Evolutionary conservation across 2,329 filamentous ascomycete species (phyloP).

Genomic region (Fusarium sp.): DNA sequence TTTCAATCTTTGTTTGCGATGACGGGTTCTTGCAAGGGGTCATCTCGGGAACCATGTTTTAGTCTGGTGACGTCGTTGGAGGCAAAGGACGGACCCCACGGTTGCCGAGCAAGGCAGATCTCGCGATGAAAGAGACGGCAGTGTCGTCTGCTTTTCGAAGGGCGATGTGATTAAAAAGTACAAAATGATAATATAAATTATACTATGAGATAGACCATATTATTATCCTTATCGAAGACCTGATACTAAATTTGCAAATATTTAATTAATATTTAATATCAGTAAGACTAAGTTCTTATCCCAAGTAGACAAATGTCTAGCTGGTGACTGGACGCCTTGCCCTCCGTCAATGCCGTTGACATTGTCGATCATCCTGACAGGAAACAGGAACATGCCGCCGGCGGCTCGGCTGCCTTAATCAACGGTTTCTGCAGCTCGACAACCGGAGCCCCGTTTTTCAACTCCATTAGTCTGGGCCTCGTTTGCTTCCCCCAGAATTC

Average conservation of each 20-base stretch:
- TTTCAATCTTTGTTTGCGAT: background rate
- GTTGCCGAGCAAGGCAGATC: background rate
- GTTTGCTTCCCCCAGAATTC: slow-evolving; percentile 26
- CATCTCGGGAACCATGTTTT: slow-evolving; percentile 3
- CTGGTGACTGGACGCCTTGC: slow-evolving; percentile 7
- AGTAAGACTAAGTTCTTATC: background rate
- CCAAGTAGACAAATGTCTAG: background rate
- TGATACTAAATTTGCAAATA: too few species aligned
- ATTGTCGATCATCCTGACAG: slow-evolving; percentile 8
- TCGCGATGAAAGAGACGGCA: too few species aligned
- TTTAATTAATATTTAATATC: background rate
- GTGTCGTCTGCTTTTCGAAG: background rate
- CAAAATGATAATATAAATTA: background rate
- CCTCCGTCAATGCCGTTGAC: background rate
- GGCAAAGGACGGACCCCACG: background rate
- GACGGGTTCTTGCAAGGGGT: slow-evolving; percentile 7
- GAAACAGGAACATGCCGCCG: slow-evolving; percentile 11
- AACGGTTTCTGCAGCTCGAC: slow-evolving; percentile 3
- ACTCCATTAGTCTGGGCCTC: background rate
- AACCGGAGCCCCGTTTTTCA: background rate
- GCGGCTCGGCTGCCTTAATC: background rate
- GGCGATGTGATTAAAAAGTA: too few species aligned
- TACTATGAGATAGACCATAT: background rate
- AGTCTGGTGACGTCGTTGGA: slow-evolving; percentile 30
- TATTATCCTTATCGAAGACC: too few species aligned